Evolutionary conservation across 371 early-diverging fungal genomes (phyloP).

Genomic region (Mortierella sp.): DNA sequence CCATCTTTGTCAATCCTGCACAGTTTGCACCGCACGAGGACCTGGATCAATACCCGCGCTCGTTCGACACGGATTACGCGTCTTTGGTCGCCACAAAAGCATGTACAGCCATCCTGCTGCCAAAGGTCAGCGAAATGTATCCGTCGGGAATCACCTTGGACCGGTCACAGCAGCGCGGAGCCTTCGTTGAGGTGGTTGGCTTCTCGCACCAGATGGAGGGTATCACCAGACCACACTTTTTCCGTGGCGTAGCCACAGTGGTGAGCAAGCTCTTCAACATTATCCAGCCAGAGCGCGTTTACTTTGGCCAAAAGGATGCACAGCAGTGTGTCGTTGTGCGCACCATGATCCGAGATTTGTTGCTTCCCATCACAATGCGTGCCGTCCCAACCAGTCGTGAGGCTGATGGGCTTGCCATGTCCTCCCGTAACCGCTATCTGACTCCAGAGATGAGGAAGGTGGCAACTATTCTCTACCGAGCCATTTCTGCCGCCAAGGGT

Average conservation of each 20-base stretch:
- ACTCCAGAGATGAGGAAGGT: conserved; percentile 70
- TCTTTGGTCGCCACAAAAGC: conserved; percentile 61
- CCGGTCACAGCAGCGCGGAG: conserved; percentile 79
- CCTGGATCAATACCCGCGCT: conserved; percentile 90
- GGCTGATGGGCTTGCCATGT: conserved; percentile 89
- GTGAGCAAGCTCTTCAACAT: conserved; percentile 94
- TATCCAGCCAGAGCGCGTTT: conserved; percentile 84
- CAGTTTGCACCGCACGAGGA: conserved; percentile 98
- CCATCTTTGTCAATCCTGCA: conserved; percentile 97
- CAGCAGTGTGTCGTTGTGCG: conserved; percentile 95
- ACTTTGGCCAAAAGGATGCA: conserved; percentile 97
- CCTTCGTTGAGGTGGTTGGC: conserved; percentile 94
- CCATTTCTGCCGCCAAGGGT: conserved; percentile 66
- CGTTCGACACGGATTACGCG: conserved; percentile 78
- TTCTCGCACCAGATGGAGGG: conserved; percentile 94
- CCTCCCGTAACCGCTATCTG: conserved; percentile 90
- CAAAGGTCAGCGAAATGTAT: conserved; percentile 91
- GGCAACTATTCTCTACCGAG: conserved; percentile 83
- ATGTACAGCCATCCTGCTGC: conserved; percentile 78
- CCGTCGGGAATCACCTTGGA: conserved; percentile 89
- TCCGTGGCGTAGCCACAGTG: conserved; percentile 97
- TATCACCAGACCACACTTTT: conserved; percentile 92
- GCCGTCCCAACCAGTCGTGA: conserved; percentile 87
- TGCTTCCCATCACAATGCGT: conserved; percentile 80
- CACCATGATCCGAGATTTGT: conserved; percentile 84